Percentiles rank a stretch among this genome's conserved stretches.
phyloP scores from a whole-genome alignment of 2,329 filamentous ascomycete species.

The Diaporthe amygdali region DNA sequence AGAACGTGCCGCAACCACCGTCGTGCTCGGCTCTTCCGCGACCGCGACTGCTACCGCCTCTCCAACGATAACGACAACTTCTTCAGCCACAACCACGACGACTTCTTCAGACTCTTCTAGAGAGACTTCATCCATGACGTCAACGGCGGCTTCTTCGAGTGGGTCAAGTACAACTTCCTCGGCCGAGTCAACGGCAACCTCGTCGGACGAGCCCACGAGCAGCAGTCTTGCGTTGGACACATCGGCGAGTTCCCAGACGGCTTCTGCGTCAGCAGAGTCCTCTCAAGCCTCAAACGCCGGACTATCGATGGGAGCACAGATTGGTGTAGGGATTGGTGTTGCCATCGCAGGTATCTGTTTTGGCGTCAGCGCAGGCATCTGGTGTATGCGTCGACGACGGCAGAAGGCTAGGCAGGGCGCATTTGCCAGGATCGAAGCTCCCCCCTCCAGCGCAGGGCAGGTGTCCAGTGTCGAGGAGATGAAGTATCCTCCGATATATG shows the following conservation, averaged over 20 bases:
- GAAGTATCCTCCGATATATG: neutral
- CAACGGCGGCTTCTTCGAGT: neutral
- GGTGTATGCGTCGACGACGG: neutral
- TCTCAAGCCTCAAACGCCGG: neutral
- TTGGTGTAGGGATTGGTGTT: neutral
- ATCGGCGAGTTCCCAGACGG: neutral
- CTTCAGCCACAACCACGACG: neutral
- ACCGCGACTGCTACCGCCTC: neutral
- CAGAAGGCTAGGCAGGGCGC: neutral
- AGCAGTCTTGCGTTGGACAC: neutral
- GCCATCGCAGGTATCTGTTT: neutral
- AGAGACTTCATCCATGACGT: too few species aligned
- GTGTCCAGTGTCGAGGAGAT: neutral
- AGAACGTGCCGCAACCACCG: conserved; percentile 4
- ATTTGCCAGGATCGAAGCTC: neutral
- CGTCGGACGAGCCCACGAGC: neutral
- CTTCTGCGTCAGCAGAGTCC: neutral
- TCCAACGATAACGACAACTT: neutral
- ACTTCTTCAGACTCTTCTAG: neutral
- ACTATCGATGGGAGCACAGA: conserved; percentile 1
- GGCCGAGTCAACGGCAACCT: neutral
- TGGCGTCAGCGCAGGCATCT: neutral
- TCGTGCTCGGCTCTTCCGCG: neutral
- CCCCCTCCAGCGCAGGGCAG: neutral
- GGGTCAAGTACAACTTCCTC: neutral